Evolutionary conservation across 1,284 basidiomycete genomes (phyloP).

Genomic region (Fistulinella cinereoalba): DNA sequence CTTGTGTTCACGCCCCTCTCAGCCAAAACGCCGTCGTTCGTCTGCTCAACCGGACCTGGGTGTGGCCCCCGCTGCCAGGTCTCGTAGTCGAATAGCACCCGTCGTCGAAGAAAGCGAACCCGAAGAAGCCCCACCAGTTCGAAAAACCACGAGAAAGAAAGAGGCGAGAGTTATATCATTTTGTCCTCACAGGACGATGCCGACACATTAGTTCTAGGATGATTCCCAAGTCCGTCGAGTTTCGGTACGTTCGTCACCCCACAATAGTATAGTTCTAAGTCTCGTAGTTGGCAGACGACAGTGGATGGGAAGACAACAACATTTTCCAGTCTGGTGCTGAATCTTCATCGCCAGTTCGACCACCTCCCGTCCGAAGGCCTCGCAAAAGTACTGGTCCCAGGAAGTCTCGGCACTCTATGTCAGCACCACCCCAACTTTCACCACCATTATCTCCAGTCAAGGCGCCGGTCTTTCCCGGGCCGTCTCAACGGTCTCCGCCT

Average conservation of each 20-base stretch:
- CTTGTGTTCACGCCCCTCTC: conserved; percentile 12
- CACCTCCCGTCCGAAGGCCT: conserved; percentile 53
- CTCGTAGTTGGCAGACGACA: conserved; percentile 49
- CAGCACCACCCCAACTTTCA: conserved; percentile 63
- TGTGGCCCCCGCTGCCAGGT: conserved; percentile 43
- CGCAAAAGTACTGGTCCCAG: conserved; percentile 49
- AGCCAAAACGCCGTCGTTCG: conserved; percentile 61
- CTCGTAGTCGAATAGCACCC: conserved; percentile 40
- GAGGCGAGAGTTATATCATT: conserved; percentile 38
- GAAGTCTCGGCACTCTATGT: conserved; percentile 63
- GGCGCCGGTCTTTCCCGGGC: conserved; percentile 11
- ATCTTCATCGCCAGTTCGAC: conserved; percentile 67
- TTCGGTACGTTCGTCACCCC: conserved; percentile 36
- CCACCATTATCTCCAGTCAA: conserved; percentile 40
- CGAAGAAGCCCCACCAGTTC: conserved; percentile 56
- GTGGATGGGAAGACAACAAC: conserved; percentile 84
- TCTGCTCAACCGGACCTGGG: conserved; percentile 70
- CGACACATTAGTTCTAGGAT: conserved; percentile 40
- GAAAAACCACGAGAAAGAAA: conserved; percentile 61
- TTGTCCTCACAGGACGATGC: background rate
- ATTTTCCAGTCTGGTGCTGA: conserved; percentile 81
- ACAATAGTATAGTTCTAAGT: background rate
- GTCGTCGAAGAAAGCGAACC: conserved; percentile 76
- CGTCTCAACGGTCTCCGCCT: conserved; percentile 32
- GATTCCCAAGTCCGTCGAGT: conserved; percentile 50